These are phyloP conservation scores for Carex kokanica DNA, from an alignment of 176 grass and related monocot species.

Conservation along the genomic window DNA sequence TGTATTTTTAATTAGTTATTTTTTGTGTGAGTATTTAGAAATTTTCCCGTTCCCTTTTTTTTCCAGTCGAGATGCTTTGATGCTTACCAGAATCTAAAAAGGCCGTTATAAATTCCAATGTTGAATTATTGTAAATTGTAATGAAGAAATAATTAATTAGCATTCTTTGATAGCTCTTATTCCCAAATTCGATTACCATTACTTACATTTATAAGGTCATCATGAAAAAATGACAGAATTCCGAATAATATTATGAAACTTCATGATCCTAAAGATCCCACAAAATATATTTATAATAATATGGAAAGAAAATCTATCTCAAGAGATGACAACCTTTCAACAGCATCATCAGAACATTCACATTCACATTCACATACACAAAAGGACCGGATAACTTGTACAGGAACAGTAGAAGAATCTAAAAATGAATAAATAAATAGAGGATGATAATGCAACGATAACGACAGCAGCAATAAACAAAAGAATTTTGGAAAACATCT, in stretches of 20 bases:
- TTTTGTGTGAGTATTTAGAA: background rate
- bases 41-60: background rate
- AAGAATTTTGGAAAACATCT: background rate
- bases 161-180: background rate
- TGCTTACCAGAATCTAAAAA: background rate
- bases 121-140: background rate
- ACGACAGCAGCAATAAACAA: background rate
- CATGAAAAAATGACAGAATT: background rate
- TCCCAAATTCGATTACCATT: background rate
- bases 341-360: background rate
- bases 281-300: background rate
- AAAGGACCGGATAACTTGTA: background rate
- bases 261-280: background rate
- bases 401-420: background rate
- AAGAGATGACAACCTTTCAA: background rate
- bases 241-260: background rate
- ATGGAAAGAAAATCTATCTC: background rate
- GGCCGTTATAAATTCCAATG: background rate
- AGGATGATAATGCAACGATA: background rate
- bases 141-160: background rate
- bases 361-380: too few species aligned
- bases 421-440: background rate
- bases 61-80: background rate
- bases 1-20: background rate
- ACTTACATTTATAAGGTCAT: background rate